A percentile compares a stretch with the other conserved stretches of the same genome.
These are phyloP conservation scores for Phialophora verrucosa DNA, from an alignment of 2,329 filamentous ascomycete species.

Conservation along the genomic window DNA sequence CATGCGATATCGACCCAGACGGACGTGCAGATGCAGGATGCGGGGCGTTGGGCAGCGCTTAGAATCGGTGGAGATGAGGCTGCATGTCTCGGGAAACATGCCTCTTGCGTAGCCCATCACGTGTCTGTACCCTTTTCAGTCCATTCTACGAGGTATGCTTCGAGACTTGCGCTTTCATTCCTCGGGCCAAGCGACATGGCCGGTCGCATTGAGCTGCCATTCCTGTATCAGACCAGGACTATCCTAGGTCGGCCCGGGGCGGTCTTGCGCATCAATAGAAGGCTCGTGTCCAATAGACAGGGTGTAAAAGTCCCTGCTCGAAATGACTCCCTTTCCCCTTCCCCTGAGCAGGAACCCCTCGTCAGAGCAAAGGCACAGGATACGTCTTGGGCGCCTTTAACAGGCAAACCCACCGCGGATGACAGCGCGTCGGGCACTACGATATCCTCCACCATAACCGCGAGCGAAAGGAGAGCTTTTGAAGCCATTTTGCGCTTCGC, in stretches of 20 bases:
- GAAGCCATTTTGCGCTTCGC: conserved; percentile 31
- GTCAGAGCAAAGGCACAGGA: background rate
- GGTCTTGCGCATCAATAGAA: background rate
- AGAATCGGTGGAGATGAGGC: background rate
- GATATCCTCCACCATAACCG: conserved; percentile 34
- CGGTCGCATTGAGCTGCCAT: conserved; percentile 27
- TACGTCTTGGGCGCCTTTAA: background rate
- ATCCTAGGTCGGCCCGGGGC: conserved; percentile 20
- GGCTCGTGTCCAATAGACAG: background rate
- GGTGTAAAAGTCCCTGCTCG: background rate
- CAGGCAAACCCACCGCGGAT: background rate
- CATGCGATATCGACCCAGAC: conserved; percentile 8
- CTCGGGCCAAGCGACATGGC: conserved; percentile 19
- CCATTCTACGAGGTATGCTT: background rate
- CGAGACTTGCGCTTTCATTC: background rate
- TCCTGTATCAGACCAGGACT: conserved; percentile 37
- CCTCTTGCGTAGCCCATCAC: background rate
- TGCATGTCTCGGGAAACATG: background rate
- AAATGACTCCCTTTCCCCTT: background rate
- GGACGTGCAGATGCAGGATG: conserved; percentile 3
- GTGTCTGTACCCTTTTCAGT: background rate
- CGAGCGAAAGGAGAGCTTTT: conserved; percentile 34
- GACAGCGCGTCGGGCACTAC: background rate
- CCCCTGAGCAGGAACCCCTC: background rate
- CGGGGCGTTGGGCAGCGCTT: conserved; percentile 2